Base-by-base conservation (phyloP, 2,329 filamentous ascomycete species). In the Fusarium hostae region DNA sequence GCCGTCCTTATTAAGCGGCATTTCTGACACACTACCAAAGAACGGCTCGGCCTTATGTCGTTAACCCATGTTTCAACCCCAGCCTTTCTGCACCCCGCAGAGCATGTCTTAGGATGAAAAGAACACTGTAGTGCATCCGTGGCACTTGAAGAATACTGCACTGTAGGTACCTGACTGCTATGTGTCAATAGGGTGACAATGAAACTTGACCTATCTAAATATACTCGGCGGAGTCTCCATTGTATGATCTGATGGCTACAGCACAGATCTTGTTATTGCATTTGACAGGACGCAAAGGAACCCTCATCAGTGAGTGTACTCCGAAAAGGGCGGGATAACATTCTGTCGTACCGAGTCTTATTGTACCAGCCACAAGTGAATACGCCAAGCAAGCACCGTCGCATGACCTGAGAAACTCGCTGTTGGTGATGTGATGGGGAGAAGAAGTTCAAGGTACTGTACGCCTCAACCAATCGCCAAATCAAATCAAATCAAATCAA, bases 21-120 rank as follows among this genome's bases (percentile, higher is more conserved):
- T 64, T 64, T 41, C 37, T 56, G 26, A 63, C 50, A 43, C 39
- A n/a, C 34, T 48, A 66, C 22, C 52, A 54, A 41, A 51, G 26
- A n/a, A 43, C 30, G 12, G 18, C 32, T 57, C 35, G 63, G 48
- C 50, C 44, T 63, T 34, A 34, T 24, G 32, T 22, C 39, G 22
- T 34, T 28, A 26, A 62, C 43, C 64, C 66, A 45, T 47, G 65
- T 43, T 41, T 26, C 9, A 44, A 51, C 61, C 66, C 66, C 64
- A 37, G 65, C 51, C 39, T 55, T 63, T 52, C 66, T 69, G 66
- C 52, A 69, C 66, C 66, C 66, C 64, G n/a, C 65, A 65, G 63
- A 67, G 32, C 32, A 68, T 32, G 64, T 68, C 50, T 68, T 26
- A 11, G 20, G 51, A 28, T 9, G n/a, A 34, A 22, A 28, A 30